Conservation (phyloP, 805 yeast species). For the Pichia scutulata region DNA sequence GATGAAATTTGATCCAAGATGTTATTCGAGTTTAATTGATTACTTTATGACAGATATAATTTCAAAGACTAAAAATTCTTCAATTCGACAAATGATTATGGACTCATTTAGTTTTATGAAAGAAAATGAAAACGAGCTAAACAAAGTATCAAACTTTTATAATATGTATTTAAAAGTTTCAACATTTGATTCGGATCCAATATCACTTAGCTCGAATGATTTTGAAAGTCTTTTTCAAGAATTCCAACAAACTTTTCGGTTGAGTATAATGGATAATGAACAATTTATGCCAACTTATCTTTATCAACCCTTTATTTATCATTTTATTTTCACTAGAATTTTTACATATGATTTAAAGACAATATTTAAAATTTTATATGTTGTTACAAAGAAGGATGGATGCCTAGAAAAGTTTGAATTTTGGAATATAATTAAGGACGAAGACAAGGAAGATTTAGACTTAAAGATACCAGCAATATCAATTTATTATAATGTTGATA, state of each 20-base stretch:
- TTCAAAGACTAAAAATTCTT: background rate
- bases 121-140: background rate
- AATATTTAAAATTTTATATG: background rate
- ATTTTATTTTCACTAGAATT: constrained; percentile 2
- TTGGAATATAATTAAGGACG: constrained; percentile 5
- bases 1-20: constrained; percentile 6
- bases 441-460: background rate
- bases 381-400: background rate
- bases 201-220: background rate
- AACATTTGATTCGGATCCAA: background rate
- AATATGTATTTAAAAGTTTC: background rate
- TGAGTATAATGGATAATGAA: background rate
- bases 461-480: background rate
- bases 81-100: background rate
- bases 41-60: constrained; percentile 2
- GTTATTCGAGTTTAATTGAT: constrained; percentile 2
- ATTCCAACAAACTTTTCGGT: background rate
- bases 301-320: constrained; percentile 1
- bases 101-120: constrained; percentile 3
- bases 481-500: background rate
- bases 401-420: constrained; percentile 5
- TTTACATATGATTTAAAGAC: background rate
- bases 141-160: background rate
- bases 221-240: background rate
- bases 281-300: background rate